These are phyloP conservation scores for Malus orientalis DNA, from an alignment of 306 rosid species.

Conservation along the genomic window DNA sequence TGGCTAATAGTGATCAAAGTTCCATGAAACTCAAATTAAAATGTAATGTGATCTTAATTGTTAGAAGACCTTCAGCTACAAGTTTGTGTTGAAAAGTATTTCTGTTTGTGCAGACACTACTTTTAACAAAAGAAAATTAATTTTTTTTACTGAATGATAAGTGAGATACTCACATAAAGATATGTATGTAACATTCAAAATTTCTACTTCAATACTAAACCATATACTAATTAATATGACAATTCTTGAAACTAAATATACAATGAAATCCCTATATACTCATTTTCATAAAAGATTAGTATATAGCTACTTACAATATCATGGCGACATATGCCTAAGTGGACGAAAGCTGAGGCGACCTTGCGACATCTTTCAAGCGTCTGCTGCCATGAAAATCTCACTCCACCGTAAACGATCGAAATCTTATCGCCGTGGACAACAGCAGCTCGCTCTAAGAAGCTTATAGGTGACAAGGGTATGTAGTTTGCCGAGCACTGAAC, in stretches of 20 bases:
- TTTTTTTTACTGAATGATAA: not conserved
- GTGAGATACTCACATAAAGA: not conserved
- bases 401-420: slow-evolving; percentile 34
- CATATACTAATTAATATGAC: not conserved
- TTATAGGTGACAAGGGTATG: slow-evolving; percentile 46
- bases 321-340: slow-evolving; percentile 38
- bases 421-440: slow-evolving; percentile 23
- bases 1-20: too few relatives aligned
- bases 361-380: slow-evolving; percentile 47
- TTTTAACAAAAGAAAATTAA: not conserved
- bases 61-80: not conserved
- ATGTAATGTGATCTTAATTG: too few relatives aligned
- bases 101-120: not conserved
- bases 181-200: not conserved
- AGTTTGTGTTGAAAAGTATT: not conserved
- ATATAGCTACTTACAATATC: slow-evolving; percentile 43
- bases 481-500: slow-evolving; percentile 28
- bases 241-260: not conserved
- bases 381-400: slow-evolving; percentile 46
- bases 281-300: not conserved
- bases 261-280: not conserved
- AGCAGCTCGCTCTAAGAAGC: slow-evolving; percentile 53
- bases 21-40: not conserved
- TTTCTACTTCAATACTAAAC: too few relatives aligned
- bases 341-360: slow-evolving; percentile 54